These are phyloP conservation scores for Jasminum sambac DNA, from an alignment of 257 asterid species.

Conservation along the genomic window DNA sequence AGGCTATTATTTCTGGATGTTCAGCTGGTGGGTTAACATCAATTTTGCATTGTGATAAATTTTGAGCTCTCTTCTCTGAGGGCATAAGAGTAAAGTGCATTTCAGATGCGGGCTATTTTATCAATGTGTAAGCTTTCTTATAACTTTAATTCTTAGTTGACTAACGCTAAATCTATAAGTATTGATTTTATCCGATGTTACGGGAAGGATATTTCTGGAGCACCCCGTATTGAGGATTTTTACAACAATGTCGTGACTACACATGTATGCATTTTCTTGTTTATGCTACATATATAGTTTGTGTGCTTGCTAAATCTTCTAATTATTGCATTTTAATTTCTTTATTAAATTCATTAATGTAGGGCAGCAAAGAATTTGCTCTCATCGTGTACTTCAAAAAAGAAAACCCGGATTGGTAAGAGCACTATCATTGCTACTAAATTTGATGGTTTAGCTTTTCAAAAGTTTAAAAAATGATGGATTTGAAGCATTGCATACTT, in stretches of 20 bases:
- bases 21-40: conserved; percentile 87
- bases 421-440: too few relatives aligned
- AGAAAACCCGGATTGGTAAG: conserved; percentile 68
- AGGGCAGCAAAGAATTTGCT: conserved; percentile 80
- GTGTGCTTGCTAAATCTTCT: too few relatives aligned
- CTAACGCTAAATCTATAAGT: too few relatives aligned
- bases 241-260: conserved; percentile 57
- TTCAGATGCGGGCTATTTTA: conserved; percentile 82
- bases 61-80: conserved; percentile 53
- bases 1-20: conserved; percentile 90
- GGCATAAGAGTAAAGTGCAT: conserved; percentile 74
- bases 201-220: conserved; percentile 74
- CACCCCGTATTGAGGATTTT: conserved; percentile 50
- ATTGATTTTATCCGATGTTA: conserved; percentile 14
- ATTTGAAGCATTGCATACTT: too few relatives aligned
- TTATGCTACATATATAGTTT: too few relatives aligned
- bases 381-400: conserved; percentile 50
- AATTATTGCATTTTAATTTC: too few relatives aligned
- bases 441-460: too few relatives aligned
- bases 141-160: too few relatives aligned
- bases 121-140: conserved; percentile 50
- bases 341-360: conserved; percentile 25
- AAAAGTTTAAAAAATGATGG: too few relatives aligned
- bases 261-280: conserved; percentile 50
- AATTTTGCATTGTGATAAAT: conserved; percentile 76